Conservation (phyloP, 1,139 yeast species). For the Saccharomyces hybrid region DNA sequence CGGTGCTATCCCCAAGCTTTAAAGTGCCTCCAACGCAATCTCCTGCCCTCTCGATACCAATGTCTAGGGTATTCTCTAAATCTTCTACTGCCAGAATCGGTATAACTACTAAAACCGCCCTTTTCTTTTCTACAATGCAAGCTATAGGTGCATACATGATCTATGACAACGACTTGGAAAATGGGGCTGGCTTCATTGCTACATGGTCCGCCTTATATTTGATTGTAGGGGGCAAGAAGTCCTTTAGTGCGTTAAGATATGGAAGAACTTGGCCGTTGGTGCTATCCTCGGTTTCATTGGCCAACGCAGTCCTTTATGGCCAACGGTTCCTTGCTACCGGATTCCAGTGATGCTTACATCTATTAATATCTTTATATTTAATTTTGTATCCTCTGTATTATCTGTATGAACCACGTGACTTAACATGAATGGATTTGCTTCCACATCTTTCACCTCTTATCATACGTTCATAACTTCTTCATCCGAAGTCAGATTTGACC, state of each 20-base stretch:
- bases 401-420: not conserved
- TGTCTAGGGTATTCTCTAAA: not conserved
- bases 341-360: constrained; percentile 8
- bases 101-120: constrained; percentile 41
- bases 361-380: not conserved
- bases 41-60: not conserved
- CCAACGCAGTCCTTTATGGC: constrained; percentile 63
- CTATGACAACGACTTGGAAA: constrained; percentile 68
- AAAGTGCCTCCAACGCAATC: constrained; percentile 10
- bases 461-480: not conserved
- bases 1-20: constrained; percentile 34
- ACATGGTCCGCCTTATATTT: constrained; percentile 84
- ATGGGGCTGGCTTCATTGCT: constrained; percentile 81
- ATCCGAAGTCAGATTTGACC: not conserved
- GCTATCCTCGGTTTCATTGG: constrained; percentile 51
- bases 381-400: not conserved
- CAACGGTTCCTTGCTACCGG: constrained; percentile 47
- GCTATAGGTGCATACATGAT: constrained; percentile 79
- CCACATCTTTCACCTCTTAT: not conserved
- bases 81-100: constrained; percentile 26
- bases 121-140: constrained; percentile 61
- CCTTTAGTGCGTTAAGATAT: constrained; percentile 41
- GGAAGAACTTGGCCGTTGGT: constrained; percentile 54
- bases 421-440: not conserved
- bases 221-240: constrained; percentile 62